Evolutionary conservation across 495 filamentous ascomycete genomes (phyloP).

Genomic region (Penicillium coffeae): DNA sequence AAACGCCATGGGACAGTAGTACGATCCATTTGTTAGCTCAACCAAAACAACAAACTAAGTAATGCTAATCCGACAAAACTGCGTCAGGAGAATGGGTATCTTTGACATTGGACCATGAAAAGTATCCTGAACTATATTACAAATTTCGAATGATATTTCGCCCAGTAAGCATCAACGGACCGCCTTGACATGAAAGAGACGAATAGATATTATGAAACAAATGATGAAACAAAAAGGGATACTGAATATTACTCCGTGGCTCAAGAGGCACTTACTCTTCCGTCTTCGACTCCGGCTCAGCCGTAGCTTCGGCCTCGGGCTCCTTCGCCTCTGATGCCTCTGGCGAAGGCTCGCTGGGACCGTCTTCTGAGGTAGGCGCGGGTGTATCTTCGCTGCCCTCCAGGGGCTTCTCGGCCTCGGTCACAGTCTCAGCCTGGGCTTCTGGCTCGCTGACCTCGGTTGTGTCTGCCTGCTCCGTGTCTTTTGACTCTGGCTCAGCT

Average conservation of each 20-base stretch:
- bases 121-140: conserved; percentile 28
- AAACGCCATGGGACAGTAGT: no score
- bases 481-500: not conserved
- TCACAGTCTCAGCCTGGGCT: not conserved
- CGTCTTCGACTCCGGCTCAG: conserved; percentile 2
- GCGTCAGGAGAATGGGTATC: conserved; percentile 39
- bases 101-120: conserved; percentile 36
- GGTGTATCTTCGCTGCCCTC: conserved; percentile 9
- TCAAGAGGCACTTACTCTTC: no score
- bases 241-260: no score
- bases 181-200: conserved; percentile 3
- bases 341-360: not conserved
- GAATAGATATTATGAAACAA: not conserved
- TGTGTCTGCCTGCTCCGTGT: not conserved
- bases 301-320: conserved; percentile 8
- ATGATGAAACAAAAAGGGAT: no score
- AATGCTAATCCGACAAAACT: no score
- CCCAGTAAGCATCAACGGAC: conserved; percentile 3
- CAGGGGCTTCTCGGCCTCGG: not conserved
- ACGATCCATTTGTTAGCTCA: no score
- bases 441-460: not conserved
- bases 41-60: no score
- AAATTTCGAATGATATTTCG: conserved; percentile 8
- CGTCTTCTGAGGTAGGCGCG: not conserved
- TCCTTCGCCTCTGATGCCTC: no score